Percentiles rank a stretch among this genome's conserved stretches.
These are phyloP conservation scores for Phaseolus lunatus DNA, from an alignment of 306 rosid species.

Conservation along the genomic window DNA sequence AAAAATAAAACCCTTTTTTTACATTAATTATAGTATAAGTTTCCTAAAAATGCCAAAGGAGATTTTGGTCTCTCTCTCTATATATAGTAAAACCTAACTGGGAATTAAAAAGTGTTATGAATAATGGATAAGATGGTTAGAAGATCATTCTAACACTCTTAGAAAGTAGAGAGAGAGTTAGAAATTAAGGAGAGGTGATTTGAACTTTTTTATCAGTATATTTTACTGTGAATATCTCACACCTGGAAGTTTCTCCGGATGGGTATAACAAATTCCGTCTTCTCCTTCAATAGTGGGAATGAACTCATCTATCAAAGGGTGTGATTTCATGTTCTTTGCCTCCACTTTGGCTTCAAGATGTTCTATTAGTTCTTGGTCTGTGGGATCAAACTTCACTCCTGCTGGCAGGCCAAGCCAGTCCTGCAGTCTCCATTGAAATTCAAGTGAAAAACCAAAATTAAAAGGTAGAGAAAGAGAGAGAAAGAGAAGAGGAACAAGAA, in stretches of 20 bases:
- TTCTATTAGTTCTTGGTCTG: conserved; percentile 97
- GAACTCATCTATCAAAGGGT: conserved; percentile 98
- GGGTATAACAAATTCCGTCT: conserved; percentile 99
- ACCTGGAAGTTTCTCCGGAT: conserved; percentile 99
- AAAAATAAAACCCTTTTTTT: conserved; percentile 1
- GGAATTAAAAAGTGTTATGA: not conserved
- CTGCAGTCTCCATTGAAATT: conserved; percentile 50
- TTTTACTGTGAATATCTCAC: not conserved
- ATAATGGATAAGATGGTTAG: not conserved
- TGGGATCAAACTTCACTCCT: conserved; percentile 98
- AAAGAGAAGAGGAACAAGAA: not conserved
- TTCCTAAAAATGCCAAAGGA: not conserved
- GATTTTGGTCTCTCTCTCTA: not conserved
- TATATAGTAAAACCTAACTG: conserved; percentile 33
- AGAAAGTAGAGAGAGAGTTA: not conserved
- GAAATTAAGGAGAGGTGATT: not conserved
- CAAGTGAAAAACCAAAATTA: conserved; percentile 1
- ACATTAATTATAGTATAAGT: not conserved
- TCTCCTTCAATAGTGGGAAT: conserved; percentile 98
- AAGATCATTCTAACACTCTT: not conserved
- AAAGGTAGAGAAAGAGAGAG: not conserved
- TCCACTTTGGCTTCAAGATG: conserved; percentile 98
- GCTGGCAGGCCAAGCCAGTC: conserved; percentile 99
- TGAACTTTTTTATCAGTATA: not conserved
- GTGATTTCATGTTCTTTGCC: conserved; percentile 82